phyloP scores from a whole-genome alignment of 495 filamentous ascomycete genomes.

The Letharia columbiana region DNA sequence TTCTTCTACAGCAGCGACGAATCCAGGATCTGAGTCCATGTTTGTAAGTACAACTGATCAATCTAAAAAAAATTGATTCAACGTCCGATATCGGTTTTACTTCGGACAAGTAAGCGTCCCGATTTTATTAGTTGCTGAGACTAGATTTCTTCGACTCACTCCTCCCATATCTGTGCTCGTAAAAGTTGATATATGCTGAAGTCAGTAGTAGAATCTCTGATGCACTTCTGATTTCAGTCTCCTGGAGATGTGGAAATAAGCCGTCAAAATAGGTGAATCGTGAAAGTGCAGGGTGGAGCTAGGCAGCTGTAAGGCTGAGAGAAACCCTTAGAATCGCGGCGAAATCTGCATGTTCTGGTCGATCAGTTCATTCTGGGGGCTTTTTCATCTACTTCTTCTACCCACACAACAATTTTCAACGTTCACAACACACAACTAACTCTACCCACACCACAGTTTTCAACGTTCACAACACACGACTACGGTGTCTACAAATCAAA shows the following conservation, averaged over 20 bases:
- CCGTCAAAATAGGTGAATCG: neutral
- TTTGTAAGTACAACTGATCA: neutral
- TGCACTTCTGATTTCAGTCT: neutral
- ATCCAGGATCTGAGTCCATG: constrained; percentile 43
- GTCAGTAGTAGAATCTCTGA: neutral
- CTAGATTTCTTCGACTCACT: neutral
- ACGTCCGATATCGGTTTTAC: neutral
- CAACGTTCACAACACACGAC: neutral
- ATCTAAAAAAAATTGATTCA: neutral
- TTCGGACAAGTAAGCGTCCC: neutral
- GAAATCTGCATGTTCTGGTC: constrained; percentile 19
- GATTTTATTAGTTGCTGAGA: neutral
- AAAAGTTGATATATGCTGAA: neutral
- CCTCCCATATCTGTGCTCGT: neutral
- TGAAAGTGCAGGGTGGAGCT: neutral
- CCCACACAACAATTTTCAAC: neutral
- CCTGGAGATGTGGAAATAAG: neutral
- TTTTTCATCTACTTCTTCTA: neutral
- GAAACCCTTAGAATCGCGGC: constrained; percentile 21
- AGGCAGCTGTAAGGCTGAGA: constrained; percentile 19
- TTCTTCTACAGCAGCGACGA: constrained; percentile 65
- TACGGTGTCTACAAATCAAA: neutral
- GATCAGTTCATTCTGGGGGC: constrained; percentile 15
- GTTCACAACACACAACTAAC: neutral
- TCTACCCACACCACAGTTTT: neutral